Evolutionary conservation across 305 asterid genomes (phyloP), one percentile per base, ranked within the genome.

Genomic region (Fraxinus xanthoxyloides): DNA sequence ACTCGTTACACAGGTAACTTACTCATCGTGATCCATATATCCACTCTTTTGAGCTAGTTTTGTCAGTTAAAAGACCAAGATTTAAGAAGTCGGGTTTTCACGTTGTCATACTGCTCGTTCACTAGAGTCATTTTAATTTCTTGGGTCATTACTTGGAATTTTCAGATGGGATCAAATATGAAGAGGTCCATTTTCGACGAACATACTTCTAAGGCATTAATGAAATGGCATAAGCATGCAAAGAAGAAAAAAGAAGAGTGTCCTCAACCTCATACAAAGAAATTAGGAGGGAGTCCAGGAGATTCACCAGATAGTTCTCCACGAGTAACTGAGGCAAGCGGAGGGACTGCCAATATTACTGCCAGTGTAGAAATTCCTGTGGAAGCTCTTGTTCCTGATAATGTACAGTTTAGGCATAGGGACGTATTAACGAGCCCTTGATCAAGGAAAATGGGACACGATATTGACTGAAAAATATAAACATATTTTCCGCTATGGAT

Each of bases 1-100:
- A 32, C 97, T 93, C 0, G 97, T 93, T 12, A 93, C 97, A 72
- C 97, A 93, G 97, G 97, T 92, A 19, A 79, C n/a, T 43, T n/a
- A 5, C 24, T 9, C 10, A 19, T 19, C 3, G 19, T 2, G 17
- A 2, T 17, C 9, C 23, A 54, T 26, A 28, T 4, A n/a, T n/a
- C n/a, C n/a, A n/a, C n/a, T n/a, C n/a, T n/a, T n/a, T n/a, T n/a
- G n/a, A n/a, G n/a, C n/a, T n/a, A n/a, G n/a, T n/a, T n/a, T n/a
- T n/a, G n/a, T n/a, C n/a, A n/a, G n/a, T n/a, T n/a, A n/a, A n/a
- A n/a, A n/a, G n/a, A n/a, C n/a, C n/a, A n/a, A n/a, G n/a, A n/a
- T n/a, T n/a, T n/a, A n/a, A n/a, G n/a, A n/a, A n/a, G n/a, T n/a
- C n/a, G n/a, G n/a, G n/a, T n/a, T n/a, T n/a, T n/a, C n/a, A n/a